Evolutionary conservation across 2,329 filamentous ascomycete genomes (phyloP).

Genomic region (Colletotrichum sp.): DNA sequence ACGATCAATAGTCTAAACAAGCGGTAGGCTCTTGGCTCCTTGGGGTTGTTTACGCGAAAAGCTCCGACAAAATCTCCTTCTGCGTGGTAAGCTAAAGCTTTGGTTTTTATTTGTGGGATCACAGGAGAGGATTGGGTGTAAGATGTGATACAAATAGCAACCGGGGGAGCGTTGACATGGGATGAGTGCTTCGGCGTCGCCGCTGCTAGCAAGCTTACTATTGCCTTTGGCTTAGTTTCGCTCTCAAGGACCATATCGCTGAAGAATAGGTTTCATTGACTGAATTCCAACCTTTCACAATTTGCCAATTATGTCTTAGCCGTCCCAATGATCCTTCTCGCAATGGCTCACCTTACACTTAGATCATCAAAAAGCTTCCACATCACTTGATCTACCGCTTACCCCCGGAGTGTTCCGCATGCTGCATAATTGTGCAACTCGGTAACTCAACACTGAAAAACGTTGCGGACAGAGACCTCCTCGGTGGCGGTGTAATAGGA

Average conservation of each 20-base stretch:
- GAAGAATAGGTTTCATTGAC: not conserved
- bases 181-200: not conserved
- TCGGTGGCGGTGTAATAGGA: not conserved
- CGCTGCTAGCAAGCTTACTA: not conserved
- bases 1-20: not conserved
- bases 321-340: not conserved
- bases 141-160: not conserved
- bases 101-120: not conserved
- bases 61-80: not conserved
- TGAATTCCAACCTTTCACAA: not conserved
- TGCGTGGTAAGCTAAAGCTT: not conserved
- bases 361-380: accelerated
- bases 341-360: not conserved
- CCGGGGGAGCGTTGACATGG: not conserved
- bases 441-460: not conserved
- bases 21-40: not conserved
- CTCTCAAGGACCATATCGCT: accelerated
- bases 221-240: not conserved
- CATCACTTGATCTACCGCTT: not conserved
- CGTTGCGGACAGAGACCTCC: not conserved
- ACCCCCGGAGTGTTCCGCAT: accelerated
- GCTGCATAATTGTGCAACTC: not conserved
- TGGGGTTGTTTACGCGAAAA: not conserved
- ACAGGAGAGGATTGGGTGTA: not conserved
- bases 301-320: accelerated